Percentiles rank a stretch among this genome's conserved stretches.
phyloP scores from a whole-genome alignment of 805 yeast species.

The Starmera caribaea region DNA sequence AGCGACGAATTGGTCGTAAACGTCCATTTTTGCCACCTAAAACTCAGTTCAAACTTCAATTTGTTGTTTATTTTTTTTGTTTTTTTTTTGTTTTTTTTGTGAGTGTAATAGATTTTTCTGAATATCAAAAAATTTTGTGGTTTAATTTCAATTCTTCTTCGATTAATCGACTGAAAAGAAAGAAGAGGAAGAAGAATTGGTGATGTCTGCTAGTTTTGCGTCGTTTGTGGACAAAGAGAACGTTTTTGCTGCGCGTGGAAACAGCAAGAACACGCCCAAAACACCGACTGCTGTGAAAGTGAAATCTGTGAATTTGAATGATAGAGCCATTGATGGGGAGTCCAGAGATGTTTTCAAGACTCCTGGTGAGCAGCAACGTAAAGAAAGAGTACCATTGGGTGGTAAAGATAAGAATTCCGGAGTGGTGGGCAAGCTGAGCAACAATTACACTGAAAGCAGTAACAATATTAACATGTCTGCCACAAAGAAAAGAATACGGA shows the following conservation, averaged over 20 bases:
- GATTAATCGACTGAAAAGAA: too few species aligned
- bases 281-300: background rate
- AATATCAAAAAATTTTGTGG: too few species aligned
- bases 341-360: conserved; percentile 6
- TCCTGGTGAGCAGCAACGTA: conserved; percentile 1
- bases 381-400: conserved; percentile 16
- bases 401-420: conserved; percentile 15
- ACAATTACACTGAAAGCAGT: background rate
- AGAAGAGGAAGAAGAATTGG: too few species aligned
- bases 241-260: background rate
- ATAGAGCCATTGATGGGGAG: background rate
- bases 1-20: conserved; percentile 65
- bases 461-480: conserved; percentile 1
- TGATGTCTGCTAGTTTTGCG: background rate
- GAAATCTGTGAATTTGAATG: conserved; percentile 1
- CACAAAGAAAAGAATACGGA: conserved; percentile 7
- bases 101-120: too few species aligned
- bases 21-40: conserved; percentile 44
- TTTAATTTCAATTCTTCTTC: too few species aligned
- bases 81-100: too few species aligned
- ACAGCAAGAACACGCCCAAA: background rate
- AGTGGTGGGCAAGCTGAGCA: background rate
- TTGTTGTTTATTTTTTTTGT: too few species aligned
- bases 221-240: background rate
- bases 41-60: too few species aligned